Evolutionary conservation across 441 rosid species (phyloP).

Genomic region (Kokia cookei): DNA sequence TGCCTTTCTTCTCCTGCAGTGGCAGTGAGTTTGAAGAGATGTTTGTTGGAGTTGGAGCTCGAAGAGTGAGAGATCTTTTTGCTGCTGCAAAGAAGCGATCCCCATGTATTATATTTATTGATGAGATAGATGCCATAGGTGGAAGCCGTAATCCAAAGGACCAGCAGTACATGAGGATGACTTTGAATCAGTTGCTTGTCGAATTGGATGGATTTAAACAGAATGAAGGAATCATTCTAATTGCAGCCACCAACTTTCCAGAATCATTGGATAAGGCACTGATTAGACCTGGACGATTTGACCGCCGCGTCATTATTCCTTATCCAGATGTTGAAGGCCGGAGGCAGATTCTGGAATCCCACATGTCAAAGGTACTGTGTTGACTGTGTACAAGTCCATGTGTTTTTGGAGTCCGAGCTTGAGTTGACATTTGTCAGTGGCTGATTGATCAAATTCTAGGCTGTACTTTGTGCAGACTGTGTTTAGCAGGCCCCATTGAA

Average conservation of each 20-base stretch:
- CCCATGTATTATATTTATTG: conserved; percentile 90
- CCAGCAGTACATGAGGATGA: conserved; percentile 94
- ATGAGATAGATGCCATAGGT: conserved; percentile 94
- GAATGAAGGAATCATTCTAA: conserved; percentile 91
- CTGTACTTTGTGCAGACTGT: background rate
- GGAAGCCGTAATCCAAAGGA: conserved; percentile 90
- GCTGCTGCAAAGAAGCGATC: conserved; percentile 91
- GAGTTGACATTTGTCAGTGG: background rate
- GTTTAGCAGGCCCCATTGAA: background rate
- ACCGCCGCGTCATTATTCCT: conserved; percentile 89
- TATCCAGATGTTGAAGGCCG: conserved; percentile 95
- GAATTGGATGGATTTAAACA: conserved; percentile 97
- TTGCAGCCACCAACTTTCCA: conserved; percentile 93
- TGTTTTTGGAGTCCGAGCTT: background rate
- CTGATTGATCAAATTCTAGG: background rate
- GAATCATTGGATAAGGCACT: conserved; percentile 92
- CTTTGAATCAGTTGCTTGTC: conserved; percentile 85
- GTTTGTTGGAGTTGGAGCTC: conserved; percentile 99
- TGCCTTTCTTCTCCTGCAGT: conserved; percentile 97
- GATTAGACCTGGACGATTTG: conserved; percentile 96
- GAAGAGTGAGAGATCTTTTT: conserved; percentile 91
- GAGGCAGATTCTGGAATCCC: conserved; percentile 84
- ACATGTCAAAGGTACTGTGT: conserved; percentile 81
- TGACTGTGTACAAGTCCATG: background rate
- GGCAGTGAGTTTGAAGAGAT: conserved; percentile 99